These are phyloP conservation scores for Fraxinus dipetala DNA, from an alignment of 305 asterid species.

Conservation along the genomic window DNA sequence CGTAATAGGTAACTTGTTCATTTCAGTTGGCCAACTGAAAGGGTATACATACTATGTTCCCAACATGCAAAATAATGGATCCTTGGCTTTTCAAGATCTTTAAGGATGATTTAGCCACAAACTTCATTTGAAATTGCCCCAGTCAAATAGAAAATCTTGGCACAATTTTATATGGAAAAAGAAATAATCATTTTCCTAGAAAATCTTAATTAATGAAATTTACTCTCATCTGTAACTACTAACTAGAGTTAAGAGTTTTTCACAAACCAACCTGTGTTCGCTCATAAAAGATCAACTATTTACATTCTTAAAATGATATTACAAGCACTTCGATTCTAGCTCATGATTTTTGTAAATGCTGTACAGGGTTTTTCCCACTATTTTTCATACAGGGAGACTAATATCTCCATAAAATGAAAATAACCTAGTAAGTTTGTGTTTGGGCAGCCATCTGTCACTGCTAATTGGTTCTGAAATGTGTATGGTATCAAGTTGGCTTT, in stretches of 20 bases:
- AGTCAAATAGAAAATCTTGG: not conserved
- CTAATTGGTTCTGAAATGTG: not conserved
- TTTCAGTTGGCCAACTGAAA: not conserved
- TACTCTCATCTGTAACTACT: not conserved
- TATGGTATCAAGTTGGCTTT: not conserved
- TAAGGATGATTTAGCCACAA: not conserved
- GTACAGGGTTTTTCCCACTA: not conserved
- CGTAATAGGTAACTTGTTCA: not conserved
- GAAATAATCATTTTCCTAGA: not conserved
- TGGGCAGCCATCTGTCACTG: not conserved
- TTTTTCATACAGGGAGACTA: not conserved
- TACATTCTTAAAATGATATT: not conserved
- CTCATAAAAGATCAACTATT: not conserved
- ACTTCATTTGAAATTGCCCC: not conserved
- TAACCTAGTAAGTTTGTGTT: not conserved
- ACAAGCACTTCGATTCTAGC: not conserved
- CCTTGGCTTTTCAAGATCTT: not conserved
- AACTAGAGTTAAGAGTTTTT: not conserved
- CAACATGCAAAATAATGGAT: not conserved
- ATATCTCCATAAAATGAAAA: not conserved
- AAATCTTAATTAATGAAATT: not conserved
- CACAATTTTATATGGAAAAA: not conserved
- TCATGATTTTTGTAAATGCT: not conserved
- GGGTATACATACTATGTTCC: not conserved
- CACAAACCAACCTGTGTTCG: not conserved